Evolutionary conservation across 2,329 filamentous ascomycete genomes (phyloP).

Genomic region (Aspergillus sclerotialis): DNA sequence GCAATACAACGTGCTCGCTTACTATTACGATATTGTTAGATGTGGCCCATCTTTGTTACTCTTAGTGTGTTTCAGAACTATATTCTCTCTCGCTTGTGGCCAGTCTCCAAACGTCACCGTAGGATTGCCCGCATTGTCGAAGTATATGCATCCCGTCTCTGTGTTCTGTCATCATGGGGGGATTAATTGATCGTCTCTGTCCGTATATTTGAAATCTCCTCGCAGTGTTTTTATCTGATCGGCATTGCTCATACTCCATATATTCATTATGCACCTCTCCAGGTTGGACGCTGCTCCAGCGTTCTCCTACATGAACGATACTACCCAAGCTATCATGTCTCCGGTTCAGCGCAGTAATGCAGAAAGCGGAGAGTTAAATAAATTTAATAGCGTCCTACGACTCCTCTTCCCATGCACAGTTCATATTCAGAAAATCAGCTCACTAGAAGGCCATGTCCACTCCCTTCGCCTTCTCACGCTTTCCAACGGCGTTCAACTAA

Average conservation of each 20-base stretch:
- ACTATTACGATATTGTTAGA: too few relatives aligned
- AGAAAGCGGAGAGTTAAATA: constrained; percentile 13
- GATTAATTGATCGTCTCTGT: too few relatives aligned
- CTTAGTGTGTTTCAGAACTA: too few relatives aligned
- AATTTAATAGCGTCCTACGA: constrained; percentile 22
- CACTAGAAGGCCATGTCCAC: constrained; percentile 27
- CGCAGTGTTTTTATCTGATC: not conserved
- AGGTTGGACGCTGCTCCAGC: not conserved
- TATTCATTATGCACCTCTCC: not conserved
- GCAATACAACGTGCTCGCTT: too few relatives aligned
- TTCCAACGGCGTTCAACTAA: constrained; percentile 30
- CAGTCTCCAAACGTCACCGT: too few relatives aligned
- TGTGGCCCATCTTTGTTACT: too few relatives aligned
- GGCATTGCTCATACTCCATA: not conserved
- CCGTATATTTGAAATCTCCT: too few relatives aligned
- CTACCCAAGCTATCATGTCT: not conserved
- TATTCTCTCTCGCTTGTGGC: too few relatives aligned
- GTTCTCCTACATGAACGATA: not conserved
- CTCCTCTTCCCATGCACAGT: constrained; percentile 26
- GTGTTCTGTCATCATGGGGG: too few relatives aligned
- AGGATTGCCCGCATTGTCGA: too few relatives aligned
- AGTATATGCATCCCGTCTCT: too few relatives aligned
- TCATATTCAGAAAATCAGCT: constrained; percentile 18
- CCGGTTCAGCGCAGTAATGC: not conserved
- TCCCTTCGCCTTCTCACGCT: constrained; percentile 27